Base-by-base conservation (phyloP, 345 rosid genomes). In the Ceriops decandra region DNA sequence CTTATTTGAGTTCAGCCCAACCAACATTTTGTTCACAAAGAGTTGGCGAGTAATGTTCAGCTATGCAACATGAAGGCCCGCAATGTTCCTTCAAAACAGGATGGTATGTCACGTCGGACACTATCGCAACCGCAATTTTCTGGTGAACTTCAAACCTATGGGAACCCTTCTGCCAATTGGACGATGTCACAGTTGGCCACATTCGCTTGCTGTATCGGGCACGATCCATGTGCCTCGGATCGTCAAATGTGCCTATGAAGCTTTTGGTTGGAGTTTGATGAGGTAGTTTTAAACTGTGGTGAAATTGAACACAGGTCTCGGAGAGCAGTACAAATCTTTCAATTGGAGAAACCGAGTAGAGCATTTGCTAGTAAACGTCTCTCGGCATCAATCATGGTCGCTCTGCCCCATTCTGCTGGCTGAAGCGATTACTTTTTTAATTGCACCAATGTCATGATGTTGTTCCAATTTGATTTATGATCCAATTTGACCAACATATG, bases 11-110 rank as follows among this genome's bases (percentile, higher is more conserved):
- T 78, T 78, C 42, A 57, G 11, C n/a, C 56, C 72, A 11, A 69
- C 68, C 0, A 11, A 49, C 13, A 64, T 52, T 66, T 70, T 73
- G 21, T 65, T 71, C 62, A 71, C 82, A 0, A 0, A 80, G 59
- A 30, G 82, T 80, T 9, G 79, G 77, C 2, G 76, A 65, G 47
- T 78, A 76, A 60, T 83, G 84, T 32, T 80, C 86, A 47, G 77
- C 86, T 62, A 54, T 60, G 64, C 75, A 80, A 68, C 84, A 78
- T 0, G 75, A 73, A 31, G 73, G 68, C 75, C 17, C 53, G 47
- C 84, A 78, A 38, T 70, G 65, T 7, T 75, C 49, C 52, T 36
- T 70, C 1, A 77, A 53, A 7, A 74, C 17, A 31, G 76, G 68
- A 57, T 75, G 73, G 66, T 80, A 83, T 49, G 58, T 80, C 54